Percentiles rank a stretch among this genome's conserved stretches.
phyloP scores from a whole-genome alignment of 192 early-diverging fungal genomes.

The Coemansia sp. region DNA sequence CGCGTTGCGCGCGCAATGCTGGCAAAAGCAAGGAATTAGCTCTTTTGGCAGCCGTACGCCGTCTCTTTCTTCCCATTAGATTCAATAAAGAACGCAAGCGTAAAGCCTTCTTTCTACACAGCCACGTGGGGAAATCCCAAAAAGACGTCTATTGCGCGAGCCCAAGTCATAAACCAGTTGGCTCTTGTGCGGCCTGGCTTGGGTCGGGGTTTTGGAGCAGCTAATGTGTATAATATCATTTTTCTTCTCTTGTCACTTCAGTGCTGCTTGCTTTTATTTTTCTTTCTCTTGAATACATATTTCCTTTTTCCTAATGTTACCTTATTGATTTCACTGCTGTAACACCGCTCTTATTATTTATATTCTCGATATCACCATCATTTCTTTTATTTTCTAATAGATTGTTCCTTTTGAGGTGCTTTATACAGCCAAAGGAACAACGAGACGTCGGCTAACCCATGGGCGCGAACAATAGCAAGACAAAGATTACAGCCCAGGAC shows the following conservation, averaged over 20 bases:
- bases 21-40: slow-evolving; percentile 21
- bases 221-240: too few relatives aligned
- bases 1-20: slow-evolving; percentile 45
- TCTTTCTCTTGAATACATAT: background rate
- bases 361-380: slow-evolving; percentile 3
- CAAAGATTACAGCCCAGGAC: slow-evolving; percentile 84
- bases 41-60: background rate
- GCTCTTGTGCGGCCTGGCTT: background rate
- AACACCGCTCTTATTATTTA: background rate
- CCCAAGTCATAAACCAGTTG: background rate
- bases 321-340: background rate
- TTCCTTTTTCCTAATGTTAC: background rate
- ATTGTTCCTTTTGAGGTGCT: too few relatives aligned
- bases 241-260: background rate
- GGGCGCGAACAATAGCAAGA: slow-evolving; percentile 56
- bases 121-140: slow-evolving; percentile 7
- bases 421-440: too few relatives aligned
- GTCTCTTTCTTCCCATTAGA: background rate
- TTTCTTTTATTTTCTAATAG: background rate
- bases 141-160: background rate
- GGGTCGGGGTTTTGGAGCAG: too few relatives aligned
- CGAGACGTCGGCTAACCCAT: slow-evolving; percentile 21
- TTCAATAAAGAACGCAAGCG: background rate
- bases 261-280: background rate
- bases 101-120: background rate